Evolutionary conservation across 2,329 filamentous ascomycete genomes (phyloP).

Genomic region (Epichloe gansuensis): DNA sequence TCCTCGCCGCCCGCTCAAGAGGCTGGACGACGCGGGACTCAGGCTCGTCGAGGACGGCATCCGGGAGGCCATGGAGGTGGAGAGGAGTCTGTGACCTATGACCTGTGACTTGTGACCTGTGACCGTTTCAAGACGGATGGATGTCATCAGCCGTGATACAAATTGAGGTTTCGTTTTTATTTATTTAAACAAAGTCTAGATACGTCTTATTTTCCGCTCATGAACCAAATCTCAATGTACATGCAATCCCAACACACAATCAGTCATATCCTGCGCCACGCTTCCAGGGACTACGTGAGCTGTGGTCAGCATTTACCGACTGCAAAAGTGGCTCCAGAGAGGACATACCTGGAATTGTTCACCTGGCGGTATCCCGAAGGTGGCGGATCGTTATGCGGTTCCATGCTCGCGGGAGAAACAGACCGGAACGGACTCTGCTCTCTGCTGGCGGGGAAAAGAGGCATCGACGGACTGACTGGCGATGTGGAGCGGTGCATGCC

Average conservation of each 20-base stretch:
- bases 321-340: not conserved
- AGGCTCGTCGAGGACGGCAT: conserved; percentile 42
- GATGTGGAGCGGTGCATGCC: conserved; percentile 13
- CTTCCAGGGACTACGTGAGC: conserved; percentile 28
- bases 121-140: conserved; percentile 1
- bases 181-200: no score
- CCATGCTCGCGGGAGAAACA: conserved; percentile 22
- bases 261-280: conserved; percentile 33
- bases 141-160: not conserved
- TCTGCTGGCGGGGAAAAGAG: conserved; percentile 29
- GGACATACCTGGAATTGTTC: conserved; percentile 27
- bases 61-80: conserved; percentile 53
- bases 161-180: no score
- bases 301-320: not conserved
- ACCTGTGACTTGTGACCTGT: no score
- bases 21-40: conserved; percentile 45
- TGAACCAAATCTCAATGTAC: not conserved
- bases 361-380: conserved; percentile 21
- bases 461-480: conserved; percentile 30
- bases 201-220: no score
- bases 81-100: conserved; percentile 25
- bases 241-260: not conserved
- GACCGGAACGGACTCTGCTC: conserved; percentile 25
- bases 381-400: not conserved
- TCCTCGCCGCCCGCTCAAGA: conserved; percentile 60